These are phyloP conservation scores for Fulvia fulva DNA, from an alignment of 2,329 filamentous ascomycete genomes.

Conservation along the genomic window DNA sequence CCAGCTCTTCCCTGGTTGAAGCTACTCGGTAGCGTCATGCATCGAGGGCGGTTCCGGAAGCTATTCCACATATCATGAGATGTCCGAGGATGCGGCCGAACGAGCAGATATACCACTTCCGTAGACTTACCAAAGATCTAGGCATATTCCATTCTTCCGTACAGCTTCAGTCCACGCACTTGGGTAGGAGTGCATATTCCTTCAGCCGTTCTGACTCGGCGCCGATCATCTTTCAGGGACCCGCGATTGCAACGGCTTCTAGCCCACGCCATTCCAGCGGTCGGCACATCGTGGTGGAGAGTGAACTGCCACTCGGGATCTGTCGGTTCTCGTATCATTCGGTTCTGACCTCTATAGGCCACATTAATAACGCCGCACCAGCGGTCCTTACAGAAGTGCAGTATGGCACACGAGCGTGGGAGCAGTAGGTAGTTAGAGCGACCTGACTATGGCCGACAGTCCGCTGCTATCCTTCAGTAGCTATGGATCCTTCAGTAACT, in stretches of 20 bases:
- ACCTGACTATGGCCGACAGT: constrained; percentile 1
- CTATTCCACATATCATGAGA: background rate
- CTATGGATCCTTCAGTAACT: background rate
- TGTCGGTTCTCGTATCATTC: background rate
- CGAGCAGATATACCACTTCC: background rate
- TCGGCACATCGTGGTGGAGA: background rate
- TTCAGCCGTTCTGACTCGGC: background rate
- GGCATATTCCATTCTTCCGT: background rate
- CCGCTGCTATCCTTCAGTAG: background rate
- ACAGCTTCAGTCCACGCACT: background rate
- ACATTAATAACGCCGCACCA: background rate
- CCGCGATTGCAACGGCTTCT: constrained; percentile 1
- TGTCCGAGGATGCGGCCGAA: background rate
- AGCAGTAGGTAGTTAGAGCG: background rate
- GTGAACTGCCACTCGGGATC: background rate
- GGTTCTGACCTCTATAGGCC: background rate
- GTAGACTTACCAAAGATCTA: background rate
- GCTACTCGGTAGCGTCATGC: background rate
- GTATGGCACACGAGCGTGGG: background rate
- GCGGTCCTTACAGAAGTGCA: background rate
- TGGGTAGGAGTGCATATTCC: background rate
- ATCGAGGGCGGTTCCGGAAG: background rate
- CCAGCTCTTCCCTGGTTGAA: too few species aligned
- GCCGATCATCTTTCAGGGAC: background rate
- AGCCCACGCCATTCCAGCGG: background rate